Conservation (phyloP, 108 stramenopile genomes). For the Skeletonema grethae region DNA sequence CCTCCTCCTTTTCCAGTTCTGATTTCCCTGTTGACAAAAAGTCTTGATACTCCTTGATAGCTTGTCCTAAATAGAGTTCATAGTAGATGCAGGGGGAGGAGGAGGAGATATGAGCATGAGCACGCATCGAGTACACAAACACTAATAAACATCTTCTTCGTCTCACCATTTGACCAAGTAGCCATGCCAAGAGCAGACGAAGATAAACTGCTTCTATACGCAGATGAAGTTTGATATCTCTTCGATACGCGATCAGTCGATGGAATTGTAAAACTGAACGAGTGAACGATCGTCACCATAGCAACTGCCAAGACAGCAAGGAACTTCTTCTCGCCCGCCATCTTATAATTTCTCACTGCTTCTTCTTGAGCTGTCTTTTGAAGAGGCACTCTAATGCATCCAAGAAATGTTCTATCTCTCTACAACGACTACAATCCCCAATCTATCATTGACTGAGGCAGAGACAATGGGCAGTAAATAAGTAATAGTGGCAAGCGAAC, state of each 20-base stretch:
- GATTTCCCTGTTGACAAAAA: conserved; percentile 66
- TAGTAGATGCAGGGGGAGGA: background rate
- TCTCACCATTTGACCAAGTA: conserved; percentile 47
- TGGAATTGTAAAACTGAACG: background rate
- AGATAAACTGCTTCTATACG: background rate
- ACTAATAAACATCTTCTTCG: background rate
- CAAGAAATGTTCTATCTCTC: too few relatives aligned
- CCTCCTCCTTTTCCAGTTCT: conserved; percentile 61
- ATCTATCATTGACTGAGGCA: too few relatives aligned
- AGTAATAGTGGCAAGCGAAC: too few relatives aligned
- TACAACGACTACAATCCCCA: too few relatives aligned
- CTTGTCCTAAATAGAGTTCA: conserved; percentile 19
- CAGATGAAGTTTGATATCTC: background rate
- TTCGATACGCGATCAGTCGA: too few relatives aligned
- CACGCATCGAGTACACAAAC: background rate
- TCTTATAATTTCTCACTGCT: background rate
- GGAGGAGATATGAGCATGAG: background rate
- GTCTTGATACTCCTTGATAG: conserved; percentile 68
- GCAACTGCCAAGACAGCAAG: background rate
- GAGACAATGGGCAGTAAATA: too few relatives aligned
- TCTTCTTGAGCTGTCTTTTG: too few relatives aligned
- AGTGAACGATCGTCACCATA: background rate
- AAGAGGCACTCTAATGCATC: background rate
- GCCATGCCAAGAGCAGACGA: conserved; percentile 32
- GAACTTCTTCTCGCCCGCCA: background rate